phyloP scores from a whole-genome alignment of 805 yeast genomes.

The Suhomyces vadensis region DNA sequence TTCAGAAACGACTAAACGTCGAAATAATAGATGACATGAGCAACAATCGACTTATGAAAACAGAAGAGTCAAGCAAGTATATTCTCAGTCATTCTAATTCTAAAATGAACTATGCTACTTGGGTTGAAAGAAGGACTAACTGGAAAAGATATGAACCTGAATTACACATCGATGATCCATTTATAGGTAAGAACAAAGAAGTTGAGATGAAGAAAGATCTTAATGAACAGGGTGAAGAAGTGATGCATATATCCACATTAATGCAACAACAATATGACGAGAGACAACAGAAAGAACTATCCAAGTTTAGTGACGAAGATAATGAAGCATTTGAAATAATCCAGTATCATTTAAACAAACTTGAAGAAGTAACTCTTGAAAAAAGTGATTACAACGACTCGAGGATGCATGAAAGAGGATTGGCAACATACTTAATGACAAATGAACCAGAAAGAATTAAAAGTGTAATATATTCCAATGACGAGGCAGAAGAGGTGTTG shows the following conservation, averaged over 20 bases:
- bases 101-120: constrained; percentile 1
- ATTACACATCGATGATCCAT: constrained; percentile 2
- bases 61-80: constrained; percentile 8
- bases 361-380: constrained; percentile 11
- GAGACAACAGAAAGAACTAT: neutral
- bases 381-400: constrained; percentile 10
- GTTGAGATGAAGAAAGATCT: neutral
- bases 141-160: constrained; percentile 3
- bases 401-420: constrained; percentile 16
- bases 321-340: constrained; percentile 2
- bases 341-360: neutral
- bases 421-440: constrained; percentile 10
- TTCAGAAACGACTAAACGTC: constrained; percentile 5
- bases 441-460: constrained; percentile 1
- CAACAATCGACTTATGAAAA: constrained; percentile 9
- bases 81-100: constrained; percentile 6
- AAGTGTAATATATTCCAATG: constrained; percentile 6
- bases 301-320: neutral
- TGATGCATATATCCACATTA: constrained; percentile 4
- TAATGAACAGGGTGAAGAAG: constrained; percentile 2
- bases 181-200: neutral
- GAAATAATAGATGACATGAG: constrained; percentile 11
- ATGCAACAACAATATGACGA: neutral
- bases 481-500: constrained; percentile 13
- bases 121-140: neutral